phyloP scores from a whole-genome alignment of 2,329 filamentous ascomycete species.

The Phyllosticta capitalensis region DNA sequence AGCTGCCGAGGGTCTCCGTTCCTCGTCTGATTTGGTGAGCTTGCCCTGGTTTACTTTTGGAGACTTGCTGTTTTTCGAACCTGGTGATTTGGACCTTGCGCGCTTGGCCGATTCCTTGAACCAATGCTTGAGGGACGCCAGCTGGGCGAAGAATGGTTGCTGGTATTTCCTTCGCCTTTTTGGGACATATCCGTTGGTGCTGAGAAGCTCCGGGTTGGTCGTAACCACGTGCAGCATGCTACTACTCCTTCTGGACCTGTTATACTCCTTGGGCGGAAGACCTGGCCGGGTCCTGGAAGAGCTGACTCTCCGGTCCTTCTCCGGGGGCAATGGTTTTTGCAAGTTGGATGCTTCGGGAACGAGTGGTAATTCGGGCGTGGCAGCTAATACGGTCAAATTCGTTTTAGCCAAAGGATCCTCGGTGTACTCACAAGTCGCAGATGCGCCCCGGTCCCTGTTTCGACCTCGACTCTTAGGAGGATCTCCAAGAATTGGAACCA shows the following conservation, averaged over 20 bases:
- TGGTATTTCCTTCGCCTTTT: constrained; percentile 49
- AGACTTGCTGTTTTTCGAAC: constrained; percentile 12
- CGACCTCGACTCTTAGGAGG: constrained; percentile 64
- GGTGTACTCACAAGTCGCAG: constrained; percentile 21
- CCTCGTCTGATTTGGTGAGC: constrained; percentile 19
- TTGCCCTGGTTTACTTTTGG: constrained; percentile 22
- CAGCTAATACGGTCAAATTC: constrained; percentile 2
- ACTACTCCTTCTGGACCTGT: constrained; percentile 61
- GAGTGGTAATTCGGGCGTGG: constrained; percentile 59
- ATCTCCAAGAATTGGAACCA: constrained; percentile 39
- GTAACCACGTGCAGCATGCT: constrained; percentile 83
- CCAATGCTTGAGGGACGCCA: constrained; percentile 62
- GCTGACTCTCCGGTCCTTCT: constrained; percentile 65
- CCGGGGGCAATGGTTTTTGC: constrained; percentile 54
- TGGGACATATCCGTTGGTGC: constrained; percentile 46
- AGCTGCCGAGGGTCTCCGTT: constrained; percentile 24
- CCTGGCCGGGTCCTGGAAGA: constrained; percentile 69
- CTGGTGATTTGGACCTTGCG: constrained; percentile 27
- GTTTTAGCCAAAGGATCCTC: constrained; percentile 16
- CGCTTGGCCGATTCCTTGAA: constrained; percentile 59
- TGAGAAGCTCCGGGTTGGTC: constrained; percentile 52
- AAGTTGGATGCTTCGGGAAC: constrained; percentile 53
- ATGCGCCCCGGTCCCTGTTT: constrained; percentile 56
- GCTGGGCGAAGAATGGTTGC: constrained; percentile 55
- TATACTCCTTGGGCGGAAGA: constrained; percentile 72